Evolutionary conservation across 345 rosid species (phyloP), one percentile per base, ranked within the genome.

Genomic region (Eucalyptus sideroxylon): DNA sequence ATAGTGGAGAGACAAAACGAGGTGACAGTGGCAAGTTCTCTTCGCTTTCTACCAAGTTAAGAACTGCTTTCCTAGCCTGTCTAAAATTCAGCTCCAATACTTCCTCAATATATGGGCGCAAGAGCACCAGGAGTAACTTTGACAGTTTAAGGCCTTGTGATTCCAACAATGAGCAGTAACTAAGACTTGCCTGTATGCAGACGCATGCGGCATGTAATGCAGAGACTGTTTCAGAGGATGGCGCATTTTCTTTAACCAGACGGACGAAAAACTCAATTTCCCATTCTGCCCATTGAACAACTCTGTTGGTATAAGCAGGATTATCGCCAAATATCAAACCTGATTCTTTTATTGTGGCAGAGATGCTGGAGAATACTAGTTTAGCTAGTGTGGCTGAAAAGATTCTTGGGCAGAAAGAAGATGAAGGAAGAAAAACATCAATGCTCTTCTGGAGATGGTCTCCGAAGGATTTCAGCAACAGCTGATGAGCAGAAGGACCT

Each of bases 281-380:
- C 96, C 97, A 94, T 92, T 98, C 99, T 83, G 97, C 99, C 99
- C 98, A 98, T 89, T 96, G 99, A 91, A 98, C 98, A 87, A 96
- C 92, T 92, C 96, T 94, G 92, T 95, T 97, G 47, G 97, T 95
- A 91, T 95, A 98, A 15, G 94, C 91, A 11, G 99, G 99, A 90
- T 97, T 89, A 90, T 98, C 99, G 27, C 99, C 99, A 88, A 98
- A 97, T 91, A 97, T 89, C 8, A 89, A 93, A 89, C 95, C 92
- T 5, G 99, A 96, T 92, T 96, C 98, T 90, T 93, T 95, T n/a
- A 94, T 93, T 89, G 98, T 90, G 62, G 86, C 83, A 34, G 96
- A 97, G 90, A 97, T 94, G 40, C 88, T 91, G 50, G 99, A 97
- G 92, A 98, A 98, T 72, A 97, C 93, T 90, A 97, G 94, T 93